phyloP scores from a whole-genome alignment of 352 stramenopile genomes.

The Phytopythium helicoides region DNA sequence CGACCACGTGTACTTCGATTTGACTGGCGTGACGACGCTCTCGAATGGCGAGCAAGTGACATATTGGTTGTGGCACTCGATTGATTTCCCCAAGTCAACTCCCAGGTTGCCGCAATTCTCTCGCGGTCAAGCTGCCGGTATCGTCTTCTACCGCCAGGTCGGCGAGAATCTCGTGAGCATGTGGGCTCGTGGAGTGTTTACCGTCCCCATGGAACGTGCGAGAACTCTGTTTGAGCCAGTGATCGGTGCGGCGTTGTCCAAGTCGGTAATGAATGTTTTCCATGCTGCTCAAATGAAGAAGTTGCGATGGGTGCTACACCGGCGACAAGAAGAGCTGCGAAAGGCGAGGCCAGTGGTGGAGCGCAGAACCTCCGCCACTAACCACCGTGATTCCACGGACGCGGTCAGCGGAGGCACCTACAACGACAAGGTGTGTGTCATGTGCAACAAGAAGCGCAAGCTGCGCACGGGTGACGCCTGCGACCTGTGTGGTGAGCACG shows the following conservation, averaged over 20 bases:
- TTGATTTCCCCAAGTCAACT: slow-evolving; percentile 21
- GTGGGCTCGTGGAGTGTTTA: slow-evolving; percentile 19
- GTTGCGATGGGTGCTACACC: neutral
- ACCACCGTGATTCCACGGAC: neutral
- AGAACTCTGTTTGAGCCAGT: neutral
- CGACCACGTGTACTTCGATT: slow-evolving; percentile 43
- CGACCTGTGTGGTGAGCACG: slow-evolving; percentile 18
- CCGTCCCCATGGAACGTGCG: neutral
- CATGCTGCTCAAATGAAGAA: slow-evolving; percentile 5
- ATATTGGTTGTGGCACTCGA: slow-evolving; percentile 34
- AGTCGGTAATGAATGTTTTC: slow-evolving; percentile 4
- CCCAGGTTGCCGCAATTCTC: slow-evolving; percentile 20
- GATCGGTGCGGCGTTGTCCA: slow-evolving; percentile 1
- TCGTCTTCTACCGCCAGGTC: slow-evolving; percentile 22
- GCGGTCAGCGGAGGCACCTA: neutral
- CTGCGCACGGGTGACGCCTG: slow-evolving; percentile 21
- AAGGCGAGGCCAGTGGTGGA: neutral
- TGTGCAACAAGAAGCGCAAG: slow-evolving; percentile 4
- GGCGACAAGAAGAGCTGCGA: slow-evolving; percentile 1
- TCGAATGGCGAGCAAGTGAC: slow-evolving; percentile 29
- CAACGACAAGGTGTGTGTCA: slow-evolving; percentile 2
- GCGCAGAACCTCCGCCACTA: neutral
- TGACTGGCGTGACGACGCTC: slow-evolving; percentile 30
- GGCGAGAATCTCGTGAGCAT: slow-evolving; percentile 21
- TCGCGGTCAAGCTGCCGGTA: slow-evolving; percentile 26